Percentiles rank a stretch among this genome's conserved stretches.
Conservation (phyloP, 1,139 yeast species). For the Taphrina deformans region DNA sequence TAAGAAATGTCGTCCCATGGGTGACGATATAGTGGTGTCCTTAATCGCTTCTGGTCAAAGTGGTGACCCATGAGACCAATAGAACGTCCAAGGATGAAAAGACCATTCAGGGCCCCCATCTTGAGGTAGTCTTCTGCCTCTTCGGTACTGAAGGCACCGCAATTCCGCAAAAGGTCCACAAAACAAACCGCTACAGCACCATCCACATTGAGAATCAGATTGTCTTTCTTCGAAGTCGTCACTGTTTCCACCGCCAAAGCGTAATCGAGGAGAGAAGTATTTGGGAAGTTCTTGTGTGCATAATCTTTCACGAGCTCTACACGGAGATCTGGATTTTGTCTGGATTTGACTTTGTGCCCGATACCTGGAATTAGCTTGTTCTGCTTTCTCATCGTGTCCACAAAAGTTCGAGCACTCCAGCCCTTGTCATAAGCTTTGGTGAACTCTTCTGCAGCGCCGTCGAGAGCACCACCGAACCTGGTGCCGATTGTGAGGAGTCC, state of each 20-base stretch:
- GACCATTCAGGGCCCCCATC: slow-evolving; percentile 53
- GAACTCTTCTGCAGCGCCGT: slow-evolving; percentile 53
- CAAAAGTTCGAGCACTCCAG: slow-evolving; percentile 52
- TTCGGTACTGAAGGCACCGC: slow-evolving; percentile 51
- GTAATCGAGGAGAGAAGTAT: slow-evolving; percentile 50
- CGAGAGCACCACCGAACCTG: slow-evolving; percentile 53
- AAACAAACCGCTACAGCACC: slow-evolving; percentile 53
- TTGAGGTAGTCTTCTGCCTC: slow-evolving; percentile 52
- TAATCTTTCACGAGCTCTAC: slow-evolving; percentile 53
- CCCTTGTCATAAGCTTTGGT: slow-evolving; percentile 51
- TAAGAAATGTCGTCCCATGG: slow-evolving; percentile 55
- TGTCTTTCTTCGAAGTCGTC: slow-evolving; percentile 54
- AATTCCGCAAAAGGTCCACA: slow-evolving; percentile 51
- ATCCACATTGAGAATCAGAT: slow-evolving; percentile 52
- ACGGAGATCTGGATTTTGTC: slow-evolving; percentile 54
- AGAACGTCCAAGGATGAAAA: slow-evolving; percentile 52
- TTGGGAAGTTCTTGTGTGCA: slow-evolving; percentile 52
- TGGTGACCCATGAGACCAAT: slow-evolving; percentile 54
- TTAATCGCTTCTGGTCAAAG: slow-evolving; percentile 52
- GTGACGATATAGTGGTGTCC: slow-evolving; percentile 53
- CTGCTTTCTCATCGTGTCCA: slow-evolving; percentile 52
- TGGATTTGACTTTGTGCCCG: slow-evolving; percentile 53
- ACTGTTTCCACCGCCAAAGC: slow-evolving; percentile 55
- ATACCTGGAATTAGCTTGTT: slow-evolving; percentile 54
- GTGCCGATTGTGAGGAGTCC: slow-evolving; percentile 53